Evolutionary conservation across 2,329 filamentous ascomycete species (phyloP).

Genomic region (Xylariaceae sp.): DNA sequence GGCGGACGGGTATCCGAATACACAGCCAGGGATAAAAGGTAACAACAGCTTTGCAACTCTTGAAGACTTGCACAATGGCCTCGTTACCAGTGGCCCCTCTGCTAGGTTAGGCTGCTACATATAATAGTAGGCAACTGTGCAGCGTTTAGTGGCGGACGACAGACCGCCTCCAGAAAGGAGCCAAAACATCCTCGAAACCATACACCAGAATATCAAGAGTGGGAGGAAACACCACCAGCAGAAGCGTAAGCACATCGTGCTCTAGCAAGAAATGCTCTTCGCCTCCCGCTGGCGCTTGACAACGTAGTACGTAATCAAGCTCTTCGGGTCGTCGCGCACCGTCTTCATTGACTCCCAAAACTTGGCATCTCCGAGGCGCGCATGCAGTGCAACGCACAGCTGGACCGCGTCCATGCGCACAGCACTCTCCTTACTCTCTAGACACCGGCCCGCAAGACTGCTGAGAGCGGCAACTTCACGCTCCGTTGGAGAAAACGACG

Average conservation of each 20-base stretch:
- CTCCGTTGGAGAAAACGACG: constrained; percentile 46
- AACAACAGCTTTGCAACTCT: neutral
- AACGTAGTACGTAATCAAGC: constrained; percentile 75
- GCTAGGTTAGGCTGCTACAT: neutral
- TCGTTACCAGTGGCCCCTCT: neutral
- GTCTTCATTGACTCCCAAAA: constrained; percentile 66
- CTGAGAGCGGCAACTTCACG: constrained; percentile 48
- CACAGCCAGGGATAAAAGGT: neutral
- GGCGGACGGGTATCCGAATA: neutral
- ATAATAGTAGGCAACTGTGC: neutral
- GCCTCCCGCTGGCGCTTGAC: constrained; percentile 61
- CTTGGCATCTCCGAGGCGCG: constrained; percentile 49
- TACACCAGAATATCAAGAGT: constrained; percentile 1
- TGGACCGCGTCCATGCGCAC: constrained; percentile 73
- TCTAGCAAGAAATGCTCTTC: constrained; percentile 16
- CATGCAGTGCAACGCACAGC: constrained; percentile 68
- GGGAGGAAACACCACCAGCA: constrained; percentile 11
- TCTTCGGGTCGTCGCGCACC: constrained; percentile 67
- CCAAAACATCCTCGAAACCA: neutral
- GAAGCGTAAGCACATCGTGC: constrained; percentile 8
- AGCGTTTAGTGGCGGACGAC: neutral
- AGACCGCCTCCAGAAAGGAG: neutral
- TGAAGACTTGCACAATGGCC: neutral
- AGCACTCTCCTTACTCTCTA: constrained; percentile 56
- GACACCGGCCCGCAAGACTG: constrained; percentile 48